These are phyloP conservation scores for Beauveria varroae DNA, from an alignment of 2,329 filamentous ascomycete genomes.

Conservation along the genomic window DNA sequence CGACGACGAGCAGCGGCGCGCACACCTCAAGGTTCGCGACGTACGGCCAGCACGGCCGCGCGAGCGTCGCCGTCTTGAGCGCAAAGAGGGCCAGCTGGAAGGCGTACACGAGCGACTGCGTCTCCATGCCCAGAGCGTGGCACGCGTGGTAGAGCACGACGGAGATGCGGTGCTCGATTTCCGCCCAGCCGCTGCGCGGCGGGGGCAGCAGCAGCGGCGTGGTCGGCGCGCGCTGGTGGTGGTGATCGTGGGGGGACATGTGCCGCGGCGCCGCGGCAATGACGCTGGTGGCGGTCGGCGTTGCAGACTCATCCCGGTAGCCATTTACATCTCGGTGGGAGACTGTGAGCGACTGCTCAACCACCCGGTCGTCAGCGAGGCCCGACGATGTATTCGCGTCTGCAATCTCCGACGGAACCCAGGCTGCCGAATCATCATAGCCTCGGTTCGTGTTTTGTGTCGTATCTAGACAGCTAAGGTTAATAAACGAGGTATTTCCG, in stretches of 20 bases:
- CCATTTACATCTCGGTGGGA: constrained; percentile 1
- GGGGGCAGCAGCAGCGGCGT: constrained; percentile 45
- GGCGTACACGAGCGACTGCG: constrained; percentile 24
- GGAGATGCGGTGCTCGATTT: constrained; percentile 25
- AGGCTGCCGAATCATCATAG: not conserved
- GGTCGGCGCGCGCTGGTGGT: constrained; percentile 8
- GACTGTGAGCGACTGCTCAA: constrained; percentile 3
- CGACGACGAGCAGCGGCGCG: constrained; percentile 61
- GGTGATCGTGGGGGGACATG: not conserved
- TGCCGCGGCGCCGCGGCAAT: not conserved
- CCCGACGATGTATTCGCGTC: not conserved
- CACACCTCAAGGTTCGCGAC: constrained; percentile 56
- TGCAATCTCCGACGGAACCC: not conserved
- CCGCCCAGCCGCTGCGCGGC: constrained; percentile 29
- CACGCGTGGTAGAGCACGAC: constrained; percentile 28
- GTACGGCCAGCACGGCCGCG: constrained; percentile 64
- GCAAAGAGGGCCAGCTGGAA: constrained; percentile 57
- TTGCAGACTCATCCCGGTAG: not conserved
- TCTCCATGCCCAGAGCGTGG: constrained; percentile 20
- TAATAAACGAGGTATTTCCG: not conserved
- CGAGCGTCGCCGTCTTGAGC: constrained; percentile 58
- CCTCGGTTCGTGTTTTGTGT: constrained; percentile 18
- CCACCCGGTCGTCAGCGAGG: not conserved
- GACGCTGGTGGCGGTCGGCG: not conserved
- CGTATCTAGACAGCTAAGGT: not conserved